Percentiles rank a stretch among this genome's conserved stretches.
phyloP scores from a whole-genome alignment of 768 basidiomycete genomes.

The Clavaria fumosa region DNA sequence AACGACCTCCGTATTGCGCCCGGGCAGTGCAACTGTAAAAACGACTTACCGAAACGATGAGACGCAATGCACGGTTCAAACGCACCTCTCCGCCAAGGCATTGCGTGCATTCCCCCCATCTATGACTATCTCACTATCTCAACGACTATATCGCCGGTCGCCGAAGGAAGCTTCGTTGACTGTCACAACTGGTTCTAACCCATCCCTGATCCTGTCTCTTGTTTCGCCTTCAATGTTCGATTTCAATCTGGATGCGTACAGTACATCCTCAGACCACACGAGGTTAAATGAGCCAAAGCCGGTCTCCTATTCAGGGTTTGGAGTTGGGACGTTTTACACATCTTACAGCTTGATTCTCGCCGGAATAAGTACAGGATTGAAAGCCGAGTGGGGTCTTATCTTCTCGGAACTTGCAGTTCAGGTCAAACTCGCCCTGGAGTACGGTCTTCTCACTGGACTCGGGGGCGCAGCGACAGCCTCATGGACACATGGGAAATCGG shows the following conservation, averaged over 20 bases:
- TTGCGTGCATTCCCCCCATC: constrained; percentile 19
- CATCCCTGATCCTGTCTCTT: constrained; percentile 27
- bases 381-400: constrained; percentile 34
- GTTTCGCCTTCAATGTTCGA: constrained; percentile 28
- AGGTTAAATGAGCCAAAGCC: constrained; percentile 11
- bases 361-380: constrained; percentile 30
- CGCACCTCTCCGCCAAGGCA: neutral
- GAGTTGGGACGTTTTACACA: constrained; percentile 30
- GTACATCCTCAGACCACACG: too few relatives aligned
- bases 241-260: constrained; percentile 10
- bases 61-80: constrained; percentile 25
- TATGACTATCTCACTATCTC: constrained; percentile 28
- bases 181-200: constrained; percentile 21
- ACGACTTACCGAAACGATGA: constrained; percentile 34
- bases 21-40: constrained; percentile 26
- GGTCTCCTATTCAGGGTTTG: constrained; percentile 31
- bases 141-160: constrained; percentile 36
- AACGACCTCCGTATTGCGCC: constrained; percentile 24
- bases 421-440: constrained; percentile 33
- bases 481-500: constrained; percentile 32
- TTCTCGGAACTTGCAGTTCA: constrained; percentile 41
- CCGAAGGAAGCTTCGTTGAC: constrained; percentile 32
- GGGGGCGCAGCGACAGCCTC: constrained; percentile 28
- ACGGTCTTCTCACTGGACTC: constrained; percentile 30
- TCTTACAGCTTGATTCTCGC: constrained; percentile 34